phyloP scores from a whole-genome alignment of 208 protist genomes.

The Acanthamoeba healyi region DNA sequence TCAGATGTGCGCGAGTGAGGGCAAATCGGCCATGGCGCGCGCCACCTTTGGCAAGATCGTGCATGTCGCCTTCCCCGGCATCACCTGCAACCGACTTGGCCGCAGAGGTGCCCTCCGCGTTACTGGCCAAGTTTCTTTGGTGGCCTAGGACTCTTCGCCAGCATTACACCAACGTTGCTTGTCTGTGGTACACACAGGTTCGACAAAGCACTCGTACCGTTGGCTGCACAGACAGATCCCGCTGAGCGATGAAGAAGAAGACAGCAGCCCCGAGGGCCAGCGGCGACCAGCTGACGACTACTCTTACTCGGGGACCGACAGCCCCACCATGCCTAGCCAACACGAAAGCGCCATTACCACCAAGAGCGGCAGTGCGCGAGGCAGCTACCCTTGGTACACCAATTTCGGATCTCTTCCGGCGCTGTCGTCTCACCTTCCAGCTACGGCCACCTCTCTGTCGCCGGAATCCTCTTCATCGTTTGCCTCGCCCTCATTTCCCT shows the following conservation, averaged over 20 bases:
- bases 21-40: slow-evolving; percentile 19
- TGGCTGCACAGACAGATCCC: background rate
- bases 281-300: background rate
- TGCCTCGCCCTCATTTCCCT: background rate
- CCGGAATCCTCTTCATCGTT: no score
- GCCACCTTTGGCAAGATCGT: slow-evolving; percentile 32
- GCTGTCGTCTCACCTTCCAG: background rate
- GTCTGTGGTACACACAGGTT: background rate
- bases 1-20: background rate
- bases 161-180: background rate
- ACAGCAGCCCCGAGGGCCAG: background rate
- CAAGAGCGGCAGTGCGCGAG: background rate
- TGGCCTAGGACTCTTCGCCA: background rate
- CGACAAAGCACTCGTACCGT: background rate
- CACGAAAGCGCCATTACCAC: no score
- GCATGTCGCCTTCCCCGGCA: background rate
- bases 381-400: no score
- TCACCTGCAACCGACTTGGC: slow-evolving; percentile 22
- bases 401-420: background rate
- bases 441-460: no score
- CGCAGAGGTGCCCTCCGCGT: background rate
- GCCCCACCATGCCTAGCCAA: no score
- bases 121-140: background rate
- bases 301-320: background rate
- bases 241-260: background rate